These are phyloP conservation scores for Cercospora beticola DNA, from an alignment of 2,329 filamentous ascomycete genomes.

Conservation along the genomic window DNA sequence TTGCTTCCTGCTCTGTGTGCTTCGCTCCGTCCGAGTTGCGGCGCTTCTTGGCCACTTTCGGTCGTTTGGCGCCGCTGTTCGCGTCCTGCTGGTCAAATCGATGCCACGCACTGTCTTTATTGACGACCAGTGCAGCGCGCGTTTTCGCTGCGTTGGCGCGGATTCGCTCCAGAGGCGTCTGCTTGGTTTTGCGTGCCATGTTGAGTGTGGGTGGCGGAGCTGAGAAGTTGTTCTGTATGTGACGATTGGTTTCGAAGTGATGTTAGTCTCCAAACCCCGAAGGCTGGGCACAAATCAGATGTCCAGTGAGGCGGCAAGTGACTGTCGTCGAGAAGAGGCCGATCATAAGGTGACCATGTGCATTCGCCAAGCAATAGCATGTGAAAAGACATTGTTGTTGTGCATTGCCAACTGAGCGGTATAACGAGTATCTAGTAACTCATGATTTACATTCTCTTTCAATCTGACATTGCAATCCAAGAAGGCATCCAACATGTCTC, in stretches of 20 bases:
- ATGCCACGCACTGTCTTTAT: constrained; percentile 1
- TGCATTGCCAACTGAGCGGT: too few species aligned
- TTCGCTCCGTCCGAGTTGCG: neutral
- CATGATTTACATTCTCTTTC: neutral
- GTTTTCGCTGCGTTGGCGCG: neutral
- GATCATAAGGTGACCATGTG: too few species aligned
- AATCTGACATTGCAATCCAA: neutral
- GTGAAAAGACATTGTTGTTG: too few species aligned
- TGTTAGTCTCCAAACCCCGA: too few species aligned
- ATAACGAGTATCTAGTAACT: neutral
- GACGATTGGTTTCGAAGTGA: too few species aligned
- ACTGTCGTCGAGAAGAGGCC: too few species aligned
- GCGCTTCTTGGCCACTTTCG: neutral
- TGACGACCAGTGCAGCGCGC: neutral
- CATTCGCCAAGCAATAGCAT: too few species aligned
- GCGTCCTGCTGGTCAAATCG: neutral
- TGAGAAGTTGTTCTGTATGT: too few species aligned
- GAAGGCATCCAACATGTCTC: neutral
- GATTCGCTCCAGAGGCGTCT: constrained; percentile 12
- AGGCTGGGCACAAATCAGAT: too few species aligned
- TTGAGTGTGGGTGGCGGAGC: neutral
- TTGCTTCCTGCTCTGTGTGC: neutral
- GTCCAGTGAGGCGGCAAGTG: too few species aligned
- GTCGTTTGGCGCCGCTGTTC: neutral
- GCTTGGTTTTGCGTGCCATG: constrained; percentile 6